Conservation (phyloP, 2,329 filamentous ascomycete genomes). For the Ophiocordyceps australis region DNA sequence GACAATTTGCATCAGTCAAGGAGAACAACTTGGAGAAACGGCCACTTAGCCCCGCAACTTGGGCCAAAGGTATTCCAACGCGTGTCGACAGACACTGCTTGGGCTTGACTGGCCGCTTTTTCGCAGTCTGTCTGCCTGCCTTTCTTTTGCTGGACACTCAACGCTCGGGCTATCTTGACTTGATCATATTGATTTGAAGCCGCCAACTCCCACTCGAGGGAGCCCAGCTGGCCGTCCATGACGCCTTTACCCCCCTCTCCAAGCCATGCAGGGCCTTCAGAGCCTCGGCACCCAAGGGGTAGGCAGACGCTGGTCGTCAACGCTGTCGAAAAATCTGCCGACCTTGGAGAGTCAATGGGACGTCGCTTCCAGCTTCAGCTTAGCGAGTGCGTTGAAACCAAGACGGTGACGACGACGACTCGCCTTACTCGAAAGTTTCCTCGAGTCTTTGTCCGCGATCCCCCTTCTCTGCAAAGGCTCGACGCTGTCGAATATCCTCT, state of each 20-base stretch:
- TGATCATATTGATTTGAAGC: no score
- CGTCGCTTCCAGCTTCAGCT: conserved; percentile 35
- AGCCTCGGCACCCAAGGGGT: conserved; percentile 14
- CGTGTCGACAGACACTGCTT: no score
- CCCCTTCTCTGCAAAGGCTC: conserved; percentile 50
- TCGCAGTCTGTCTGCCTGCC: no score
- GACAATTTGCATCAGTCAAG: no score
- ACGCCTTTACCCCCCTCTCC: conserved; percentile 14
- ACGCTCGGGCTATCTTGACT: no score
- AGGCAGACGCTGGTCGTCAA: conserved; percentile 26
- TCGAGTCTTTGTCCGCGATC: conserved; percentile 61
- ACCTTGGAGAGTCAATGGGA: conserved; percentile 2
- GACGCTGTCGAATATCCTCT: conserved; percentile 85
- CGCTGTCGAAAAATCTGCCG: conserved; percentile 10
- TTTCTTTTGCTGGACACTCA: no score
- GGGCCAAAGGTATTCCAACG: no score
- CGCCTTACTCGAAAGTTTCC: conserved; percentile 75
- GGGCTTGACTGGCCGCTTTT: no score
- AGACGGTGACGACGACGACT: conserved; percentile 75
- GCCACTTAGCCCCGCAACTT: no score
- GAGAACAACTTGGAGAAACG: no score
- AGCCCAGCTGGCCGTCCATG: no score
- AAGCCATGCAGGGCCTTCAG: conserved; percentile 14
- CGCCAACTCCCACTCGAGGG: no score
- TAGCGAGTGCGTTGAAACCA: conserved; percentile 48